phyloP scores from a whole-genome alignment of 805 yeast genomes.

The Deakozyma indianensis region DNA sequence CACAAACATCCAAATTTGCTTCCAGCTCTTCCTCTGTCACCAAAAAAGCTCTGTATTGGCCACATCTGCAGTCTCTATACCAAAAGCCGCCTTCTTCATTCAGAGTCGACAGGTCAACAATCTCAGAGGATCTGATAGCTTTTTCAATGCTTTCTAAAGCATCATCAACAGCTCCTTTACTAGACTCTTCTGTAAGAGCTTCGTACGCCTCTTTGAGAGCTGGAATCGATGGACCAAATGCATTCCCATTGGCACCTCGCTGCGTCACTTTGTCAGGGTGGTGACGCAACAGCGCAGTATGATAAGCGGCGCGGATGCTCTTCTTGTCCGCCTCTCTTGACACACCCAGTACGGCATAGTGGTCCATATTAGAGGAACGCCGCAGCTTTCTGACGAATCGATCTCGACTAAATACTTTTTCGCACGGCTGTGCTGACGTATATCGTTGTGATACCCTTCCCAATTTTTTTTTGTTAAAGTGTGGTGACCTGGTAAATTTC shows the following conservation, averaged over 20 bases:
- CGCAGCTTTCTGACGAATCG: too few relatives aligned
- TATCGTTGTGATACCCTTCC: too few relatives aligned
- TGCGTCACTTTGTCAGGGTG: not conserved
- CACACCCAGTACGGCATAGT: not conserved
- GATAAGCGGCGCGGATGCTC: not conserved
- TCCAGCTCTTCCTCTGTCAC: not conserved
- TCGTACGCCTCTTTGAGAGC: not conserved
- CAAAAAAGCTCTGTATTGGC: not conserved
- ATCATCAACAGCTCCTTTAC: not conserved
- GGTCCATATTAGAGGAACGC: too few relatives aligned
- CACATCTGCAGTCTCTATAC: slow-evolving; percentile 1
- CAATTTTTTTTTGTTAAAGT: too few relatives aligned
- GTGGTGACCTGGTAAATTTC: too few relatives aligned
- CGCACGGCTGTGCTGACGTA: too few relatives aligned
- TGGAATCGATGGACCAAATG: not conserved
- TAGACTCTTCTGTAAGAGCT: not conserved
- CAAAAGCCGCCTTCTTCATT: not conserved
- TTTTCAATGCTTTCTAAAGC: not conserved
- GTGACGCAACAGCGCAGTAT: not conserved
- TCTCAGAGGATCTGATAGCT: not conserved
- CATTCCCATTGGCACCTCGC: not conserved
- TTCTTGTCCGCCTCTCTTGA: not conserved
- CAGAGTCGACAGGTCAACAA: not conserved
- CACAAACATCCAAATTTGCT: not conserved
- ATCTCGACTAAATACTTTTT: too few relatives aligned